Base-by-base conservation (phyloP, 2,329 filamentous ascomycete species). In the Neonectria faginata region DNA sequence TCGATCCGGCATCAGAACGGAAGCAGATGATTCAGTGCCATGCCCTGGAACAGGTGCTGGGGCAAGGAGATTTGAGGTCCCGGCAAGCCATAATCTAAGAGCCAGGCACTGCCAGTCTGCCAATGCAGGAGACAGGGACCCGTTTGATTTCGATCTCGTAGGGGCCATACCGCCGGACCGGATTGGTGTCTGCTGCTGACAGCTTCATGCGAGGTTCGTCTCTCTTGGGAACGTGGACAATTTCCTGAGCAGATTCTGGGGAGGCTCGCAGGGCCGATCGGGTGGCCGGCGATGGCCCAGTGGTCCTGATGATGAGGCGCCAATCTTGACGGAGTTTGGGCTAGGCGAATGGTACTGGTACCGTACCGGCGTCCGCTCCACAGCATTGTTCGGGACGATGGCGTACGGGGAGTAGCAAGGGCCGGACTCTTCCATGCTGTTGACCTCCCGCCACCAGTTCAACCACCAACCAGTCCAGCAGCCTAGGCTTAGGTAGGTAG, bases 51-150 rank as follows among this genome's bases (percentile, higher is more conserved):
- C 47, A 50, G 50, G 59, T n/a, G 44, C 53, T 52, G 45, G 59
- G 39, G 45, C 52, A 36, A 51, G 42, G 56, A 61, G 54, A 59
- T 42, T 52, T 57, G 59, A 52, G 54, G 55, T 56, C 57, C 52
- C 36, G 51, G 55, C 39, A 65, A 45, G 55, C 44, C 54, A 64
- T 55, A 50, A 57, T 54, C 51, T 5, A 39, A 33, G 51, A 55
- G 66, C 63, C 45, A 53, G 64, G 59, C 58, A 62, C 36, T 39
- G 36, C 14, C 14, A n/a, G 63, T 67, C 36, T 39, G 36, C 5
- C 14, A 39, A 66, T 67, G 57, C 60, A 67, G 67, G 62, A 71
- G 59, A 59, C 61, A 70, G 62, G 62, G 67, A 48, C 62, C 48
- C 53, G 45, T 61, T 63, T 57, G 64, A 62, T 52, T 64, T 50